Evolutionary conservation across 192 early-diverging fungal species (phyloP).

Genomic region (Oehlia diaphana): DNA sequence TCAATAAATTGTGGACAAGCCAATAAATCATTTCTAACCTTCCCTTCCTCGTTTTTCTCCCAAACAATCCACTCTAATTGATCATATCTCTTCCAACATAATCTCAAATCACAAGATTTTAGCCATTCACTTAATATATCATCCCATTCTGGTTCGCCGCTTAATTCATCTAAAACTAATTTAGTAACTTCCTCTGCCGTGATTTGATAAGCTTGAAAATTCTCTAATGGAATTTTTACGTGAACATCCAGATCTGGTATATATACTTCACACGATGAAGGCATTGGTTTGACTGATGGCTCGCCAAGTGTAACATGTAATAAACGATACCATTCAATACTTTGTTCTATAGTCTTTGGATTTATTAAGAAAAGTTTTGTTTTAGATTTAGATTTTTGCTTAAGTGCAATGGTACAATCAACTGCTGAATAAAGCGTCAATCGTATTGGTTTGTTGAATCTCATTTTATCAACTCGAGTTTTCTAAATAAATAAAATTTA

Average conservation of each 20-base stretch:
- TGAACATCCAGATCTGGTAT: conserved; percentile 44
- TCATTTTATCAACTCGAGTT: conserved; percentile 29
- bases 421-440: conserved; percentile 36
- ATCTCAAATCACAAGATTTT: conserved; percentile 35
- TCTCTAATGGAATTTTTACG: conserved; percentile 40
- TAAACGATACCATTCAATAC: conserved; percentile 40
- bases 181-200: conserved; percentile 31
- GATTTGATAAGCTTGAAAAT: conserved; percentile 21
- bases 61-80: conserved; percentile 45
- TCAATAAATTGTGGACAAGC: conserved; percentile 43
- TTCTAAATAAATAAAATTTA: conserved; percentile 28
- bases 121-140: conserved; percentile 39
- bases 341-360: conserved; percentile 31
- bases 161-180: conserved; percentile 32
- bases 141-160: conserved; percentile 37
- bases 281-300: conserved; percentile 25
- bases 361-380: conserved; percentile 35
- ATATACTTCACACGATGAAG: conserved; percentile 33
- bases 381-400: conserved; percentile 23
- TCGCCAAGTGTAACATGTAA: conserved; percentile 33
- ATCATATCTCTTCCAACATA: conserved; percentile 49
- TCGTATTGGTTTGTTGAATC: conserved; percentile 21
- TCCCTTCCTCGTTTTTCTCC: conserved; percentile 32
- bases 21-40: conserved; percentile 34
- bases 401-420: conserved; percentile 40